These are phyloP conservation scores for Fusarium denticulatum DNA, from an alignment of 2,329 filamentous ascomycete species.

Conservation along the genomic window DNA sequence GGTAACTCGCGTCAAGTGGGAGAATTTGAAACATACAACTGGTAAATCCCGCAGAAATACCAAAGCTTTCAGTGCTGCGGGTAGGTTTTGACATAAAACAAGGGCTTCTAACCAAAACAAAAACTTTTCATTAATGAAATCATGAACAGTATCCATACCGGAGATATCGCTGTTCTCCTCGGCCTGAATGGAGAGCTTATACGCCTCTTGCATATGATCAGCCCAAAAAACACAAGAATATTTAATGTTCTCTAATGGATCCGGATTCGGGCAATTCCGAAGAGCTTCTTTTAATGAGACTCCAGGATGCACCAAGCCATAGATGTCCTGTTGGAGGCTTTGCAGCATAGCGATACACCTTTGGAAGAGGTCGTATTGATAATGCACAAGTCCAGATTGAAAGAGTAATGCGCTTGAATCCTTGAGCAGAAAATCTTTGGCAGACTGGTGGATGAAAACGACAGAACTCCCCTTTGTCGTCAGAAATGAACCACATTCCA, in stretches of 20 bases:
- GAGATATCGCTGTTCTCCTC: accelerated
- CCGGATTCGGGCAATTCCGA: accelerated
- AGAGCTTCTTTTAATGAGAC: accelerated
- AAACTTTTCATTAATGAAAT: neutral
- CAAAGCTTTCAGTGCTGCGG: neutral
- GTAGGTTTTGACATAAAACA: neutral
- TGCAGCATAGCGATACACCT: neutral
- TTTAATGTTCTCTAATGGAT: accelerated
- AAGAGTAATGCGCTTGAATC: accelerated
- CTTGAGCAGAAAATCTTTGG: neutral
- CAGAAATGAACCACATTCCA: neutral
- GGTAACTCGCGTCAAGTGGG: too few species aligned
- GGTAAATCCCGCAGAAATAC: accelerated
- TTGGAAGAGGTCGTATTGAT: neutral
- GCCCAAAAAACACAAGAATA: neutral
- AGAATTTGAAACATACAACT: neutral
- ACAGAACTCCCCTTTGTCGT: accelerated
- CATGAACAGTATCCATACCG: accelerated
- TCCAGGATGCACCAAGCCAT: neutral
- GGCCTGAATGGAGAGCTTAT: accelerated
- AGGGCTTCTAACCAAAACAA: neutral
- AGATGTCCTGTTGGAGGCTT: neutral
- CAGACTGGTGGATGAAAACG: neutral
- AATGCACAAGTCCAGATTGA: accelerated
- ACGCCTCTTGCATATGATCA: neutral